Percentiles rank a stretch among this genome's conserved stretches.
phyloP scores from a whole-genome alignment of 164 flowering plant genomes.

The Umbellularia californica region DNA sequence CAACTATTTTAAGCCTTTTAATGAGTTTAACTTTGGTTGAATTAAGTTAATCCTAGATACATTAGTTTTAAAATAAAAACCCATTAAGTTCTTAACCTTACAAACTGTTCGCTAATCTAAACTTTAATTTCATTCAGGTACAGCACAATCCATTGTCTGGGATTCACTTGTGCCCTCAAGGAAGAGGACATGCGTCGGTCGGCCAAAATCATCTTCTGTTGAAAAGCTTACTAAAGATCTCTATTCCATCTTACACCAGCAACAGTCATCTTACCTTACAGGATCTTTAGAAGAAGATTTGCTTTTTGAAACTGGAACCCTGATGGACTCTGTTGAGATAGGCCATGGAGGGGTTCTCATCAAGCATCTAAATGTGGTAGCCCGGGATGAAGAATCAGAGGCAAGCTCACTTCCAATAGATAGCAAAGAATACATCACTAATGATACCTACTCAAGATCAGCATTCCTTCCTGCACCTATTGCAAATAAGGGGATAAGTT shows the following conservation, averaged over 20 bases:
- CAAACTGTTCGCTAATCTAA: neutral
- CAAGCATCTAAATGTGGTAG: constrained; percentile 61
- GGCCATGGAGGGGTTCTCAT: constrained; percentile 96
- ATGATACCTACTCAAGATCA: constrained; percentile 48
- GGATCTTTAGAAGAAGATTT: constrained; percentile 82
- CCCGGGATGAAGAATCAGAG: constrained; percentile 91
- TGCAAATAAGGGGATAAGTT: constrained; percentile 26
- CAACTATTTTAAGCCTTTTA: neutral
- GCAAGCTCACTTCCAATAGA: constrained; percentile 92
- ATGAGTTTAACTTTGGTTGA: neutral
- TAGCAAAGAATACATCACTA: constrained; percentile 33
- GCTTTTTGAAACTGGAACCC: constrained; percentile 75
- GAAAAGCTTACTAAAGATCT: constrained; percentile 94
- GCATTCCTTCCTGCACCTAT: constrained; percentile 38
- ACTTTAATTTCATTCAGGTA: constrained; percentile 41
- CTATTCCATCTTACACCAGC: constrained; percentile 71
- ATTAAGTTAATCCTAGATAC: neutral
- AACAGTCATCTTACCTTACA: constrained; percentile 62
- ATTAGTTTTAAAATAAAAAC: neutral
- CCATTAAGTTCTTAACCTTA: neutral
- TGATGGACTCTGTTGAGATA: constrained; percentile 91
- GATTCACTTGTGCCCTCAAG: constrained; percentile 77
- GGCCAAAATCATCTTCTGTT: constrained; percentile 67
- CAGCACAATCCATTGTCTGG: constrained; percentile 78
- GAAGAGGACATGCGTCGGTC: constrained; percentile 78